A percentile compares a stretch with the other conserved stretches of the same genome.
Conservation (phyloP, 2,329 filamentous ascomycete genomes). For the Leptodontidium sp. region DNA sequence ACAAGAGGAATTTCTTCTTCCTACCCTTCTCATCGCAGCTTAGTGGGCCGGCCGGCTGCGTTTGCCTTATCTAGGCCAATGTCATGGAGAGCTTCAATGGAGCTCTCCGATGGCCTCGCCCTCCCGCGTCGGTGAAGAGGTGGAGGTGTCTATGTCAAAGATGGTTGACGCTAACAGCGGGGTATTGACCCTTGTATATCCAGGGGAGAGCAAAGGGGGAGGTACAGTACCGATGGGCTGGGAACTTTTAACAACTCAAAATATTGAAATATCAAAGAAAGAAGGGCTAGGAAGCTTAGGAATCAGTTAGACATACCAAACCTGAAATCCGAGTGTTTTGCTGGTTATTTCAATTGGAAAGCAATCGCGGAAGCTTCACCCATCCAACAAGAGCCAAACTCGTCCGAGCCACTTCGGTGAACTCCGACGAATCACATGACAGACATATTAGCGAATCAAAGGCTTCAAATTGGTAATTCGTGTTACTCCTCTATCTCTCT, state of each 20-base stretch:
- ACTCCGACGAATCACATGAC: neutral
- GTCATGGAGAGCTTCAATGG: constrained; percentile 13
- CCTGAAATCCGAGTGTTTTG: neutral
- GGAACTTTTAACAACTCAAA: neutral
- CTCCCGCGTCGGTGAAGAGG: constrained; percentile 11
- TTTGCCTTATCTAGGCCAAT: constrained; percentile 23
- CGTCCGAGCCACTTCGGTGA: neutral
- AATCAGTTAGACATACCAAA: too few relatives aligned
- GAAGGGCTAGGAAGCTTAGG: too few relatives aligned
- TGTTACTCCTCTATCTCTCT: neutral
- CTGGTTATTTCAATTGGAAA: neutral
- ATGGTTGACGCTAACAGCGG: constrained; percentile 23
- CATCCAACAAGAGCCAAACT: neutral
- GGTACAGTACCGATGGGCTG: constrained; percentile 2
- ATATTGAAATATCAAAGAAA: neutral
- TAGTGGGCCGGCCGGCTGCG: constrained; percentile 18
- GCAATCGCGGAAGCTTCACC: neutral
- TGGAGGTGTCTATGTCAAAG: neutral
- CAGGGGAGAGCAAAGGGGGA: neutral
- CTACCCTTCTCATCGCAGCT: neutral
- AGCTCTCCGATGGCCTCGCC: constrained; percentile 24
- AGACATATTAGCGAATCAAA: constrained; percentile 6
- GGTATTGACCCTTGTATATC: constrained; percentile 7
- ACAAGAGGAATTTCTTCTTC: constrained; percentile 5
- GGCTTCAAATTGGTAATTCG: constrained; percentile 3